These are phyloP conservation scores for Trichoderma arundinaceum DNA, from an alignment of 2,329 filamentous ascomycete genomes.

Conservation along the genomic window DNA sequence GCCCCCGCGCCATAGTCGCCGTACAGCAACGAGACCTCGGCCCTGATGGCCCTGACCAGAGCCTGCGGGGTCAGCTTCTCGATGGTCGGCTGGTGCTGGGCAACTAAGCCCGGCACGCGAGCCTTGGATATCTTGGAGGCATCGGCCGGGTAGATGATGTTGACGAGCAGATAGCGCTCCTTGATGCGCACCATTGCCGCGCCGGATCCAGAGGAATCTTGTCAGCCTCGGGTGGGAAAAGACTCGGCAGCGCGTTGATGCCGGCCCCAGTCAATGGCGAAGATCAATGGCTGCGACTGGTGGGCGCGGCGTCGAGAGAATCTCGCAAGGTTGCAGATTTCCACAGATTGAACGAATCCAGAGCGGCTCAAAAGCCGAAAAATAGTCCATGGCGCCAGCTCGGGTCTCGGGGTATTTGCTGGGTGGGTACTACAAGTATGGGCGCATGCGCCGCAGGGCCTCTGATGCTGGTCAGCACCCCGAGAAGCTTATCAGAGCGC, in stretches of 20 bases:
- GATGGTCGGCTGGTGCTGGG: slow-evolving; percentile 79
- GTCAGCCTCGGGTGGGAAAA: slow-evolving; percentile 4
- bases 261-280: neutral
- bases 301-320: neutral
- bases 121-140: slow-evolving; percentile 43
- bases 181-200: slow-evolving; percentile 88
- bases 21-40: slow-evolving; percentile 74
- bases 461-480: slow-evolving; percentile 3
- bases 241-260: slow-evolving; percentile 15
- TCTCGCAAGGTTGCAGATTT: neutral
- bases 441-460: neutral
- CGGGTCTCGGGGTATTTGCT: slow-evolving; percentile 25
- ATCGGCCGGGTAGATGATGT: slow-evolving; percentile 82
- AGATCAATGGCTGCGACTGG: neutral
- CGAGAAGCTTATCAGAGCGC: slow-evolving; percentile 23
- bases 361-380: slow-evolving; percentile 22
- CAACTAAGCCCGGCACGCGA: slow-evolving; percentile 64
- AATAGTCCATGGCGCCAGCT: slow-evolving; percentile 29
- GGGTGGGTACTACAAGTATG: neutral
- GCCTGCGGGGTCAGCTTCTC: slow-evolving; percentile 69
- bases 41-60: slow-evolving; percentile 72
- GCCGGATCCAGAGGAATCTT: neutral
- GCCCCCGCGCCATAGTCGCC: slow-evolving; percentile 88
- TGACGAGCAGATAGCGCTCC: slow-evolving; percentile 92
- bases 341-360: neutral